These are phyloP conservation scores for Flueggea neowawraea DNA, from an alignment of 441 rosid species.

Conservation along the genomic window DNA sequence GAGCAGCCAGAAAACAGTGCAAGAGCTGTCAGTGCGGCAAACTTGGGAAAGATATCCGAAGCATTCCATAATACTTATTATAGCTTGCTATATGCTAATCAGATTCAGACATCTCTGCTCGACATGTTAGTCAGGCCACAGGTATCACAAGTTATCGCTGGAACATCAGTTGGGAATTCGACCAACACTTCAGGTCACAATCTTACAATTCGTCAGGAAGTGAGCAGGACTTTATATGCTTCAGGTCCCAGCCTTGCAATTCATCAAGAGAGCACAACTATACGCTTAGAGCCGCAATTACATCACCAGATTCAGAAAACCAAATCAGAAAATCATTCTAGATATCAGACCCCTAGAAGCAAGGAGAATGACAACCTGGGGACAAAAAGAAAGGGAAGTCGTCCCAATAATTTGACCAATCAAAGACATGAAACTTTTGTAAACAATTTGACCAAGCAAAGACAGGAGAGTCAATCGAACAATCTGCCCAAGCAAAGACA, in stretches of 20 bases:
- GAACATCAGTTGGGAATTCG: conserved; percentile 20
- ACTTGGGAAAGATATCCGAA: conserved; percentile 52
- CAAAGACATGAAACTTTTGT: background rate
- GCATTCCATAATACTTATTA: conserved; percentile 42
- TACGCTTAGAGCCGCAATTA: conserved; percentile 10
- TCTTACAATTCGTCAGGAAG: conserved; percentile 1
- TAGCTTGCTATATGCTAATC: conserved; percentile 31
- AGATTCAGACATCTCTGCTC: conserved; percentile 23
- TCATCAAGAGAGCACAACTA: conserved; percentile 7
- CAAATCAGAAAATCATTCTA: too few species aligned
- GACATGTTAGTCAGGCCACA: conserved; percentile 37
- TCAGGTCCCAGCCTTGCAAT: too few species aligned
- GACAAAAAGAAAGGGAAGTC: too few species aligned
- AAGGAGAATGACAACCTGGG: background rate
- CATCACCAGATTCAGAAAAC: conserved; percentile 5
- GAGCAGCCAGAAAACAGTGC: conserved; percentile 86
- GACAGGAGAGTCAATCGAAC: too few species aligned
- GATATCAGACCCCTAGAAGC: too few species aligned
- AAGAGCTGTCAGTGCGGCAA: conserved; percentile 50
- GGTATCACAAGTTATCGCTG: conserved; percentile 18
- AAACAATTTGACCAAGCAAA: background rate
- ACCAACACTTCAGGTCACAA: conserved; percentile 10
- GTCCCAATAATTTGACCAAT: background rate
- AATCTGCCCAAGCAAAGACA: background rate
- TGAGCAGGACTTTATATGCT: too few species aligned